Base-by-base conservation (phyloP, 129 eudicot species). In the Pseudognaphalium luteoalbum region DNA sequence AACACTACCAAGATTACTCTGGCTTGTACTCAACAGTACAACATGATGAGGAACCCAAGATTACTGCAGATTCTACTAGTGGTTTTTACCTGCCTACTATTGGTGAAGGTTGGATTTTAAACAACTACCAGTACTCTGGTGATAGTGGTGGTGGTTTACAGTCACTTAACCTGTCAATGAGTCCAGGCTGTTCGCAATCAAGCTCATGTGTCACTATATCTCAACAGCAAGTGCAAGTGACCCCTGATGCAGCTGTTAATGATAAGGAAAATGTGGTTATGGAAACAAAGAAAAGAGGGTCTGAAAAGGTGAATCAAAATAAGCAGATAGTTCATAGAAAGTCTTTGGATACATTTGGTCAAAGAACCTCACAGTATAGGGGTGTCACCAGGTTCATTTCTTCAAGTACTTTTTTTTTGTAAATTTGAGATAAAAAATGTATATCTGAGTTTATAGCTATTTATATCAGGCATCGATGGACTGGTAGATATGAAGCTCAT, bases 401-500 rank as follows among this genome's bases (percentile, higher is more conserved):
- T 52, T 4, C n/a, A 17, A 52, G 21, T 16, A 52, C 58, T 54
- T 41, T 72, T 37, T 77, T 60, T 58, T 68, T 35, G 15, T 71
- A 19, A 2, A 51, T 19, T 68, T 64, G 10, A 20, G 2, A 34
- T 83, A 30, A 1, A 35, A 35, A 25, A 51, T 37, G 14, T 33
- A 12, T 42, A 6, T 72, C 17, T 68, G 63, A 32, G 47, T 41
- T 41, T 8, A 58, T 83, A 34, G 73, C 16, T 79, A 22, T 61
- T 16, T 75, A 10, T 12, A 25, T 30, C 84, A 89, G 97, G 81
- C 97, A 92, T 80, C 84, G 97, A 74, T 92, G 97, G 97, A 92
- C 97, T 7, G 97, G 97, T 35, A 87, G 97, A 79, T 92, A 89
- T 80, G 97, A 92, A 83, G 97, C 97, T 20, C 97, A 92, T 87